Percentiles rank a stretch among this genome's conserved stretches.
Evolutionary conservation across 2,329 filamentous ascomycete genomes (phyloP).

Genomic region (Calonectria ilicicola): DNA sequence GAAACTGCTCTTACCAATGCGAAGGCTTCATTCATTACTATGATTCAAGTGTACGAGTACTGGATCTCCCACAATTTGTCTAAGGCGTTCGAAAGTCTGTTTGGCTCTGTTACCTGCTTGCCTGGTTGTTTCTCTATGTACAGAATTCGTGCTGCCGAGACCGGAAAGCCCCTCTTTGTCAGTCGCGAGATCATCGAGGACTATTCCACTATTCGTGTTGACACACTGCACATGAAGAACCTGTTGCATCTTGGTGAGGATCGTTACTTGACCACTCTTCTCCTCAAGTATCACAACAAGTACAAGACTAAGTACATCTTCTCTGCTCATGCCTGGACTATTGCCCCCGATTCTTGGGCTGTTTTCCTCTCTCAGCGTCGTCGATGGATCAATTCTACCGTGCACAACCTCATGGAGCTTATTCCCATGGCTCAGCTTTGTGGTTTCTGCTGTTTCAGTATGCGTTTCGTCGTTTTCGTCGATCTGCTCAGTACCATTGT

Average conservation of each 20-base stretch:
- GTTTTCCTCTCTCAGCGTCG: slow-evolving; percentile 98
- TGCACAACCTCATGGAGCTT: slow-evolving; percentile 96
- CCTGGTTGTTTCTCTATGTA: slow-evolving; percentile 99
- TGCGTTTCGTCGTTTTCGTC: slow-evolving; percentile 97
- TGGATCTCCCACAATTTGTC: slow-evolving; percentile 98
- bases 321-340: slow-evolving; percentile 93
- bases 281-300: slow-evolving; percentile 90
- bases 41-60: slow-evolving; percentile 99
- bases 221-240: slow-evolving; percentile 99
- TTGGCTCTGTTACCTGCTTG: slow-evolving; percentile 96
- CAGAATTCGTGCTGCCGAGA: slow-evolving; percentile 92
- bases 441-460: slow-evolving; percentile 99
- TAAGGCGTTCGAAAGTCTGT: slow-evolving; percentile 97
- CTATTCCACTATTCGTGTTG: slow-evolving; percentile 93
- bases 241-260: slow-evolving; percentile 96
- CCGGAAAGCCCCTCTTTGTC: slow-evolving; percentile 95
- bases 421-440: slow-evolving; percentile 94
- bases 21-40: slow-evolving; percentile 93
- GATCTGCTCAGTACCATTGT: slow-evolving; percentile 93
- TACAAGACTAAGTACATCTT: slow-evolving; percentile 99
- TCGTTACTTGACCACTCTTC: slow-evolving; percentile 93
- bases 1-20: slow-evolving; percentile 95
- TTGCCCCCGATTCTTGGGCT: slow-evolving; percentile 92
- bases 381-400: slow-evolving; percentile 99
- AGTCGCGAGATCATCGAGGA: slow-evolving; percentile 89